A percentile compares a stretch with the other conserved stretches of the same genome.
phyloP scores from a whole-genome alignment of 78 protist species.

The Pelomyxa schiedti region DNA sequence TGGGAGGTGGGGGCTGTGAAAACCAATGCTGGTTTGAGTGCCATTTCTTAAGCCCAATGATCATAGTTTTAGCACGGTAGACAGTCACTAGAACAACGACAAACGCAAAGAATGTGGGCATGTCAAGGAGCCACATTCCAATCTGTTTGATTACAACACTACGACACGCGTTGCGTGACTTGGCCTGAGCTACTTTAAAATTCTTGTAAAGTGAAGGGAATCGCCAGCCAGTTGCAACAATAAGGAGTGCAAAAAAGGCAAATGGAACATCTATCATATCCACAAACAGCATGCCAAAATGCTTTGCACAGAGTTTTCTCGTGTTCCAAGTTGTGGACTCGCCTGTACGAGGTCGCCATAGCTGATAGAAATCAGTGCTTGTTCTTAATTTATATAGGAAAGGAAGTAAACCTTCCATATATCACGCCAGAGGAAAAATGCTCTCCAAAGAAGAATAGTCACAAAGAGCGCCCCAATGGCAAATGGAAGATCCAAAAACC shows the following conservation, averaged over 20 bases:
- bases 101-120: conserved; percentile 37
- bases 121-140: conserved; percentile 24
- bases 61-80: conserved; percentile 13
- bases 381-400: not conserved
- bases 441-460: conserved; percentile 21
- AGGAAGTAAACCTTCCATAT: not conserved
- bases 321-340: not conserved
- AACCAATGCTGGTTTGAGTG: conserved; percentile 3
- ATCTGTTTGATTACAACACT: conserved; percentile 10
- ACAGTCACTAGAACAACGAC: conserved; percentile 10
- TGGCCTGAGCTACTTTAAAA: too few species aligned
- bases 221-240: conserved; percentile 27
- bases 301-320: not conserved
- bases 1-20: not conserved
- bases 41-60: conserved; percentile 4
- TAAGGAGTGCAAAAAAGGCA: conserved; percentile 16
- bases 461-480: conserved; percentile 12
- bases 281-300: conserved; percentile 31
- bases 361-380: not conserved
- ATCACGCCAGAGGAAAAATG: conserved; percentile 18
- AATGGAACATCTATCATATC: conserved; percentile 51
- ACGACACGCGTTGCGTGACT: conserved; percentile 9
- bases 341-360: not conserved
- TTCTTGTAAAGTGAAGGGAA: too few species aligned
- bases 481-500: conserved; percentile 22